Base-by-base conservation (phyloP, 805 yeast genomes). In the Metschnikowia arizonensis region DNA sequence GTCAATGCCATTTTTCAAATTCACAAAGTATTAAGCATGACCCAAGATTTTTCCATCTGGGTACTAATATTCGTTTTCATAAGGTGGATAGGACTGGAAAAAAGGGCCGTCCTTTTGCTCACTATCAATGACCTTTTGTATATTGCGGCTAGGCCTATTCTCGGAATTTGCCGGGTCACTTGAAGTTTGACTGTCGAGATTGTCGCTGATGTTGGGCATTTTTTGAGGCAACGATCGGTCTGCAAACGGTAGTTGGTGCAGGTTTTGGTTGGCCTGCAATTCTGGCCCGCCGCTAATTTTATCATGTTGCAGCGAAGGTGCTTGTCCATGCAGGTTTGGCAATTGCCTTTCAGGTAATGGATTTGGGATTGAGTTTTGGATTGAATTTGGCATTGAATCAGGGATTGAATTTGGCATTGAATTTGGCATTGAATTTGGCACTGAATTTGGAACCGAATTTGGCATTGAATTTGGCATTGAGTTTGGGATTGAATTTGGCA, bases 21-120 rank as follows among this genome's bases (percentile, higher is more conserved):
- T 3, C 11, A 3, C n/a, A 5, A 1, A 10, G 11, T 26, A 10
- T 26, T n/a, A n/a, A 28, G 31, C 14, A 15, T 6, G 31, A 8
- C 14, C 26, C 26, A 24, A 30, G 11, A 6, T 7, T 19, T 7
- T 25, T 4, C 6, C 23, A 26, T 25, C 14, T 7, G 12, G 14
- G 14, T 25, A 26, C 21, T 46, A 48, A 30, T 48, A 48, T 37
- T 40, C 46, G 25, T 39, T 46, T 24, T 45, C 54, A 43, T 48
- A 52, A 9, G 40, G 34, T n/a, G 48, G 23, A 44, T 46, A 52
- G 25, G 39, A 42, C 12, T 45, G 54, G 33, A 46, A 52, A 15
- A 30, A 45, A 11, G 45, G 28, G 17, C 37, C 45, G 8, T 40
- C 42, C 21, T 40, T 40, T 26, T 32, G 37, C 28, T 30, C 32